These are phyloP conservation scores for Axilococcus clingmanii DNA, from an alignment of 139 green algal genomes.

Conservation along the genomic window DNA sequence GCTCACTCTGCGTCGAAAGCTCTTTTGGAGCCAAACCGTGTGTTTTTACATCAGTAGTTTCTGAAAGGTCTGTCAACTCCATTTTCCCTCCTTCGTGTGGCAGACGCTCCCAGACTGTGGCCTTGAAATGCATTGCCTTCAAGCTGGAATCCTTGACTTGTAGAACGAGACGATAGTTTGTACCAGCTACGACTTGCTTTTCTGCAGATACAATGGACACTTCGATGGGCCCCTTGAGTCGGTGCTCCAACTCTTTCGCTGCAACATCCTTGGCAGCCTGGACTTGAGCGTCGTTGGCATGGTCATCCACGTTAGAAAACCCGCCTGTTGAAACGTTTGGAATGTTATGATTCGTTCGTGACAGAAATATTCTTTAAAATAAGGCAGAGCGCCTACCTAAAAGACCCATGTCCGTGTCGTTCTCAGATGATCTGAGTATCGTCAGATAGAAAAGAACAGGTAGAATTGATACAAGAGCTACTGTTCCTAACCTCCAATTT, in stretches of 20 bases:
- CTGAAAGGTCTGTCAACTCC: slow-evolving; percentile 16
- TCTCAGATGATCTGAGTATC: too few species aligned
- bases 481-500: too few species aligned
- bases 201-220: too few species aligned
- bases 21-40: background rate
- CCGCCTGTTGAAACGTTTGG: slow-evolving; percentile 9
- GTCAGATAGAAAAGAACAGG: too few species aligned
- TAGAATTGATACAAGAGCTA: too few species aligned
- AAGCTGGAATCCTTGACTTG: slow-evolving; percentile 7
- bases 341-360: too few species aligned
- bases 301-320: slow-evolving; percentile 3
- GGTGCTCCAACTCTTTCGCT: background rate
- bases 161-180: slow-evolving; percentile 35
- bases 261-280: slow-evolving; percentile 2
- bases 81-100: slow-evolving; percentile 18
- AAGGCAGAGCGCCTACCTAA: too few species aligned
- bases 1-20: background rate
- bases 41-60: slow-evolving; percentile 5
- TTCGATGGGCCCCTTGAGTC: too few species aligned
- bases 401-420: too few species aligned
- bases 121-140: slow-evolving; percentile 18
- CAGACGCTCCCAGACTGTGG: slow-evolving; percentile 26
- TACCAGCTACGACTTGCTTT: slow-evolving; percentile 14
- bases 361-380: too few species aligned
- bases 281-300: slow-evolving; percentile 7